Conservation (phyloP, 164 flowering plant species). For the Annona cherimola region DNA sequence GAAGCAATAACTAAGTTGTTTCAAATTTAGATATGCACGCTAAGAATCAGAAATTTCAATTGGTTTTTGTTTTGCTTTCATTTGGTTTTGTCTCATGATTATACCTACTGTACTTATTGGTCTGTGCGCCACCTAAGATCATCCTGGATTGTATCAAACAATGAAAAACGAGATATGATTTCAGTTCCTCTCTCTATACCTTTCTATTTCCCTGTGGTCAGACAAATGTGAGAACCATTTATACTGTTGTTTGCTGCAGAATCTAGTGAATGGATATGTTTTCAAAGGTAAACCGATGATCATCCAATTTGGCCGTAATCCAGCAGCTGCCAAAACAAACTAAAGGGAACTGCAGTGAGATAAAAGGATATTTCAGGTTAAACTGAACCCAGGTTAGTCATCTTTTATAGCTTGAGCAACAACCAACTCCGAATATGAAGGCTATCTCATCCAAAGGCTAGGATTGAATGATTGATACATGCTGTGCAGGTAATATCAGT, state of each 20-base stretch:
- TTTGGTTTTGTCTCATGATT: too few species aligned
- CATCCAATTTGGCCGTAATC: slow-evolving; percentile 86
- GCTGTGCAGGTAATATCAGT: too few species aligned
- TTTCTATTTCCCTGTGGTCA: not conserved
- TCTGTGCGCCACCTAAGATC: not conserved
- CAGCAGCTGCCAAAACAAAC: slow-evolving; percentile 44
- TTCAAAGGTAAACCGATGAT: slow-evolving; percentile 92
- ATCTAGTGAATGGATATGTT: slow-evolving; percentile 75
- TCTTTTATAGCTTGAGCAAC: too few species aligned
- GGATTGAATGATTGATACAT: too few species aligned
- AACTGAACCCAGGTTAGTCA: too few species aligned
- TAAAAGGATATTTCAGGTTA: not conserved
- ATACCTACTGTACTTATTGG: too few species aligned
- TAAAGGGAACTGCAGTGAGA: slow-evolving; percentile 9
- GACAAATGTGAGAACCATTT: not conserved
- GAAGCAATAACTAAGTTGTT: too few species aligned
- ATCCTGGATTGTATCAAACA: not conserved
- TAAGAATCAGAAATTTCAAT: too few species aligned
- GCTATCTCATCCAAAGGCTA: too few species aligned
- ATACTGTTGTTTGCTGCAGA: slow-evolving; percentile 40
- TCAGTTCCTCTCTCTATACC: not conserved
- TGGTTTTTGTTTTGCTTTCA: too few species aligned
- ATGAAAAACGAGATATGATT: not conserved
- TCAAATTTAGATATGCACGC: too few species aligned
- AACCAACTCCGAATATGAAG: too few species aligned